Conservation (phyloP, 805 yeast genomes). For the Suhomyces sp. region DNA sequence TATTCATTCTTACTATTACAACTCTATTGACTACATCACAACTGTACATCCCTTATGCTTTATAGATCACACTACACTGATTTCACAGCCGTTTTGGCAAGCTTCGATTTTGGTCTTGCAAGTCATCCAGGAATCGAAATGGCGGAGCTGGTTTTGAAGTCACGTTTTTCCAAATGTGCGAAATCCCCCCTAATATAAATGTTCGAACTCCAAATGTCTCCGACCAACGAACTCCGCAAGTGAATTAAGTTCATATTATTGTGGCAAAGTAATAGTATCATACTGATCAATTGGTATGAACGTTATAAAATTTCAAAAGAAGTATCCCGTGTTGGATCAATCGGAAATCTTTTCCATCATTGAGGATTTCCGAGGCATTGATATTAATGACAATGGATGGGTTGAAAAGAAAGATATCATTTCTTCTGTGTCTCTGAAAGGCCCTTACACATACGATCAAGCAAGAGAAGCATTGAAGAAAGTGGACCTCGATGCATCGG, state of each 20-base stretch:
- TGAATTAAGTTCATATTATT: not conserved
- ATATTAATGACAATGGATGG: slow-evolving; percentile 89
- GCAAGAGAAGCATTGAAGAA: slow-evolving; percentile 90
- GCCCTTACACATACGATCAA: slow-evolving; percentile 82
- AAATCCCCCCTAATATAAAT: slow-evolving; percentile 1
- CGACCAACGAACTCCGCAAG: not conserved
- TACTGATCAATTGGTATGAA: slow-evolving; percentile 25
- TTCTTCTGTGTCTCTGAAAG: slow-evolving; percentile 74
- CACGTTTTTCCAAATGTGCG: slow-evolving; percentile 1
- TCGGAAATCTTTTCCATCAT: slow-evolving; percentile 81
- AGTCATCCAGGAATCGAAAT: slow-evolving; percentile 3
- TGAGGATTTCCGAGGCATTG: slow-evolving; percentile 82
- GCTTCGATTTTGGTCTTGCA: not conserved
- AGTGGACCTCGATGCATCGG: slow-evolving; percentile 93
- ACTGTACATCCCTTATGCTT: not conserved
- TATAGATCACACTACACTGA: not conserved
- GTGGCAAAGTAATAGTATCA: not conserved
- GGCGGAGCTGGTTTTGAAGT: slow-evolving; percentile 1
- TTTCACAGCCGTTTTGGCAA: not conserved
- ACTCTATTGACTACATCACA: not conserved
- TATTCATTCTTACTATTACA: not conserved
- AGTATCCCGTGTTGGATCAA: slow-evolving; percentile 81
- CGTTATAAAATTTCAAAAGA: slow-evolving; percentile 54
- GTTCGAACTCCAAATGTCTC: not conserved
- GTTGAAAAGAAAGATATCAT: slow-evolving; percentile 88